Percentiles rank a stretch among this genome's conserved stretches.
These are phyloP conservation scores for Scedosporium aurantiacum DNA, from an alignment of 2,329 filamentous ascomycete genomes.

Conservation along the genomic window DNA sequence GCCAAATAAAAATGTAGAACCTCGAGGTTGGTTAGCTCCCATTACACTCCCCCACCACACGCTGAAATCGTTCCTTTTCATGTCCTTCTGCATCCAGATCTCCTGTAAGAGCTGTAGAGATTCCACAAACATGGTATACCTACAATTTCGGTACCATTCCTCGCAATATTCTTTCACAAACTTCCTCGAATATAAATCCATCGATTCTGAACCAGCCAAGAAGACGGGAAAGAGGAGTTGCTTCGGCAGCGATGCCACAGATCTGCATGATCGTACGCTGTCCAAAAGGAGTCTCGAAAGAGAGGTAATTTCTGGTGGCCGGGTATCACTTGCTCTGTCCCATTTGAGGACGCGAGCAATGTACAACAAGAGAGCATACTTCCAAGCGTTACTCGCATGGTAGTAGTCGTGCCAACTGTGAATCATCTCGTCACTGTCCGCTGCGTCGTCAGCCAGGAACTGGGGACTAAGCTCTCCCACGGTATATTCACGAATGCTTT, in stretches of 20 bases:
- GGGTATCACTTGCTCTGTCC: background rate
- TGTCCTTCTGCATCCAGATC: constrained; percentile 4
- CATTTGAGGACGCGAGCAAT: constrained; percentile 7
- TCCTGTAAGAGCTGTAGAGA: constrained; percentile 5
- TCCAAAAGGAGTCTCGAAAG: constrained; percentile 5
- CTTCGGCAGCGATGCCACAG: constrained; percentile 4
- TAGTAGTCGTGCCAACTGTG: constrained; percentile 6
- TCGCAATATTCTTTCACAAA: constrained; percentile 8
- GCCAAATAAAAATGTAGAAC: too few relatives aligned
- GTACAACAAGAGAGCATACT: constrained; percentile 7
- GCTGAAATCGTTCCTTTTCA: background rate
- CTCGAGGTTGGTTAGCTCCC: too few relatives aligned
- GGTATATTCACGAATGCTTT: constrained; percentile 5
- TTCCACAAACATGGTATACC: constrained; percentile 10
- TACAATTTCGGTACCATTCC: constrained; percentile 7
- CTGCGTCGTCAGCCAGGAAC: too few relatives aligned
- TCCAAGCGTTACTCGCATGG: constrained; percentile 7
- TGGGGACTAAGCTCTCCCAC: background rate
- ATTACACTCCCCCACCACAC: constrained; percentile 10
- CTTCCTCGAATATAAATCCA: constrained; percentile 5
- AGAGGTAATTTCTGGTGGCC: background rate
- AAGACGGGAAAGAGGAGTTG: constrained; percentile 6
- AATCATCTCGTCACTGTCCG: constrained; percentile 5
- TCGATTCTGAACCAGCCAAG: constrained; percentile 4
- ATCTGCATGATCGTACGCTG: constrained; percentile 7